These are phyloP conservation scores for Dictyostelium firmibasis DNA, from an alignment of 78 protist genomes.

Conservation along the genomic window DNA sequence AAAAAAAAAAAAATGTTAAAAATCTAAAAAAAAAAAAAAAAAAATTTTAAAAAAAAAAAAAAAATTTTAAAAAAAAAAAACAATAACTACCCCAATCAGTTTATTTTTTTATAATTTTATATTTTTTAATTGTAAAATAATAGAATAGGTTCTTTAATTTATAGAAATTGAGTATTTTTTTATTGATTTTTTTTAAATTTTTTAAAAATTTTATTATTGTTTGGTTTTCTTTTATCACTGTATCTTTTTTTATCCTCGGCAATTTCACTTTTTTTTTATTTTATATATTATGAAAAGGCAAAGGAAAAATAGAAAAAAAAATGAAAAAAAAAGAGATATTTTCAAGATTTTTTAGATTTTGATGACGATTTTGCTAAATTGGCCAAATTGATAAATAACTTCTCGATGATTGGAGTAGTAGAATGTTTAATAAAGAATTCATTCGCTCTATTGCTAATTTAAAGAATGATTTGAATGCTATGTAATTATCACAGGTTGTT, in stretches of 20 bases:
- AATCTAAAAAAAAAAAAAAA: not conserved
- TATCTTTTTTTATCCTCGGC: too few species aligned
- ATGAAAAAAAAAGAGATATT: not conserved
- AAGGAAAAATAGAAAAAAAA: not conserved
- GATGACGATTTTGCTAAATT: slow-evolving; percentile 35
- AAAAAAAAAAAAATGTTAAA: not conserved
- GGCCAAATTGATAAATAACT: not conserved
- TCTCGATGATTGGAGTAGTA: slow-evolving; percentile 27
- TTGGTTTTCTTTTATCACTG: too few species aligned
- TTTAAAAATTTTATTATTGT: too few species aligned
- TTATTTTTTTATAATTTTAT: too few species aligned
- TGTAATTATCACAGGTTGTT: too few species aligned
- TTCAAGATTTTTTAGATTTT: not conserved
- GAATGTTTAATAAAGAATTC: not conserved
- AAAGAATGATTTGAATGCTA: too few species aligned
- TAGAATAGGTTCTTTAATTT: too few species aligned
- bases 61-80: not conserved
- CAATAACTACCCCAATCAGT: not conserved
- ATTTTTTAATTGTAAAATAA: too few species aligned
- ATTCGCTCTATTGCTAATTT: not conserved
- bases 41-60: not conserved
- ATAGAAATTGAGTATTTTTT: too few species aligned
- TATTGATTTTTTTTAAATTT: too few species aligned
- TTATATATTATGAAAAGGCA: not conserved
- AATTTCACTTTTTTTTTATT: too few species aligned